Base-by-base conservation (phyloP, 495 filamentous ascomycete species). In the Hyaloscypha variabilis region DNA sequence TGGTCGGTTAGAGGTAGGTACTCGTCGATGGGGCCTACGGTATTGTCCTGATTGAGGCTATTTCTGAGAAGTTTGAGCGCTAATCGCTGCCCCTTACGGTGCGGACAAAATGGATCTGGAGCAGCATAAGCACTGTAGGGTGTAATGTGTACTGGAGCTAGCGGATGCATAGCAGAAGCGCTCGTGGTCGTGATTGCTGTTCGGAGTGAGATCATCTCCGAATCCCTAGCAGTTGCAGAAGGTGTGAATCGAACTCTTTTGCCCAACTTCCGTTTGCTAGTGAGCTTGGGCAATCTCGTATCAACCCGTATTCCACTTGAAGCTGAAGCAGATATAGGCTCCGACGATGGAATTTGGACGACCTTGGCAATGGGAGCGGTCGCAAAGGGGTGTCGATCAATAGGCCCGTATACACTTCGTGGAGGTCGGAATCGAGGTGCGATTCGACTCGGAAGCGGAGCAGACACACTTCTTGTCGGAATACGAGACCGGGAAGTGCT, bases 361-460 rank as follows among this genome's bases (percentile, higher is more conserved):
- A 62, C 30, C 14, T 50, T 28, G 10, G 67, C 60, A 17, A 66
- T 54, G 6, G 64, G 58, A 21, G 71, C 66, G 34, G 42, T 62
- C n/a, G 34, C 23, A 51, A 73, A 73, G 2, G 71, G 71, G 63
- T 73, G 71, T 50, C 62, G 65, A 26, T 69, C 57, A 29, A 73
- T 55, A 14, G 36, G 52, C 6, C 63, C 66, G 63, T 73, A 69
- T 34, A 29, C 60, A 53, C 71, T 73, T 66, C 64, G 56, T 24
- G 64, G 59, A 58, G 71, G 69, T 68, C 69, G 69, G 36, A 71
- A 73, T 46, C 67, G 61, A 13, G 71, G 69, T 60, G 64, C 62
- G 14, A 24, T 24, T n/a, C 58, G 34, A 34, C 58, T 55, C 53
- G n/a, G 39, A 42, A 58, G 8, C 21, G 69, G 63, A 23, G 54